phyloP scores from a whole-genome alignment of 1,284 basidiomycete genomes.

The Ceratobasidium sp. region DNA sequence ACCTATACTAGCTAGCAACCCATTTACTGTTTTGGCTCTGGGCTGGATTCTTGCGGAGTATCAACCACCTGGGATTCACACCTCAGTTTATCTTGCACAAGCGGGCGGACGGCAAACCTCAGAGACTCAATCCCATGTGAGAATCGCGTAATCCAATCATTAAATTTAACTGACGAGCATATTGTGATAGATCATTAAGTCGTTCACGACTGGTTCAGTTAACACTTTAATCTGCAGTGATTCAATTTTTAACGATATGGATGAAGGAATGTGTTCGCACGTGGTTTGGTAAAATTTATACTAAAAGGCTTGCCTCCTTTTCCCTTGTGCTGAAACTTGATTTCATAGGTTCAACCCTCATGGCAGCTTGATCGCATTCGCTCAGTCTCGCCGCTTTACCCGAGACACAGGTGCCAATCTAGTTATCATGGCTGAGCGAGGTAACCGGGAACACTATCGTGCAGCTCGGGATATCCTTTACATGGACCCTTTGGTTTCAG shows the following conservation, averaged over 20 bases:
- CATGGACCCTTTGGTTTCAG: conserved; percentile 52
- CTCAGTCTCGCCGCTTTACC: conserved; percentile 62
- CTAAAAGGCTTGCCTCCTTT: background rate
- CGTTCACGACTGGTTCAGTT: conserved; percentile 7
- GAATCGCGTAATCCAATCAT: no score
- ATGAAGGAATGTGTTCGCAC: conserved; percentile 23
- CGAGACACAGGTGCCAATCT: conserved; percentile 62
- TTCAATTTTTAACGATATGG: conserved; percentile 17
- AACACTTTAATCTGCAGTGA: conserved; percentile 26
- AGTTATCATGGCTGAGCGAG: conserved; percentile 70
- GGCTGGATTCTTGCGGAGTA: conserved; percentile 16
- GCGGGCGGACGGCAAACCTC: background rate
- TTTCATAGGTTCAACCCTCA: conserved; percentile 67
- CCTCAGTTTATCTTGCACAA: conserved; percentile 21
- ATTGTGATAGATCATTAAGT: background rate
- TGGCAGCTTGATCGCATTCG: conserved; percentile 69
- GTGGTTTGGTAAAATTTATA: conserved; percentile 15
- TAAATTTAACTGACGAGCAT: background rate
- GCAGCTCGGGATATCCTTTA: conserved; percentile 56
- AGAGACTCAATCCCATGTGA: no score
- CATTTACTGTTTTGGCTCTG: conserved; percentile 20
- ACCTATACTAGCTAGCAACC: conserved; percentile 10
- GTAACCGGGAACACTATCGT: conserved; percentile 65
- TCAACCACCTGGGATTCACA: background rate
- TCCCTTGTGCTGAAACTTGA: background rate